Percentiles rank a stretch among this genome's conserved stretches.
phyloP scores from a whole-genome alignment of 2,329 filamentous ascomycete genomes.

The Nigrospora osmanthi region DNA sequence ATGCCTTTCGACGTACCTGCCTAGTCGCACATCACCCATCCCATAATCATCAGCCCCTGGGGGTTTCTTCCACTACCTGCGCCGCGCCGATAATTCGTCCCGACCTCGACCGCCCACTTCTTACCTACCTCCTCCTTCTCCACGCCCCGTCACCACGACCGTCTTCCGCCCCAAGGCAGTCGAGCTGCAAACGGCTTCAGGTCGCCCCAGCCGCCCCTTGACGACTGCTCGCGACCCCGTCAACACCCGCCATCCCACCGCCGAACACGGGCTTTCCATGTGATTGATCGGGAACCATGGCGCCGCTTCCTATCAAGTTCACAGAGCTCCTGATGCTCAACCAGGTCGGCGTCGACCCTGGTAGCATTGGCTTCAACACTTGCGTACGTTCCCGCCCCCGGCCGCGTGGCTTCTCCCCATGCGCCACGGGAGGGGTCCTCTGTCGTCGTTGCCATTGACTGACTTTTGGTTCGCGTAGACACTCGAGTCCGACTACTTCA shows the following conservation, averaged over 20 bases:
- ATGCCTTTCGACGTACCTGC: background rate
- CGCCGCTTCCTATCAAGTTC: conserved; percentile 84
- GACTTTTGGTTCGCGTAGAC: conserved; percentile 51
- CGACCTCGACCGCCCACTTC: too few relatives aligned
- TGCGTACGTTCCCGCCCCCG: conserved; percentile 52
- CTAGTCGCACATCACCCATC: too few relatives aligned
- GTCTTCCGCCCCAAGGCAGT: too few relatives aligned
- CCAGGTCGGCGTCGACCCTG: conserved; percentile 36
- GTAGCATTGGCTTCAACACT: conserved; percentile 73
- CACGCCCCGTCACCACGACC: too few relatives aligned
- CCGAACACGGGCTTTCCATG: conserved; percentile 12
- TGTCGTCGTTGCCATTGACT: conserved; percentile 11
- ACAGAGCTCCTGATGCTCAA: conserved; percentile 74
- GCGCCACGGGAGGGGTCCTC: too few relatives aligned
- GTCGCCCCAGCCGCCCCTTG: too few relatives aligned
- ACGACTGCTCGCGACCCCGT: too few relatives aligned
- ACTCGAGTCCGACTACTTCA: conserved; percentile 93
- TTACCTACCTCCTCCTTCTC: too few relatives aligned
- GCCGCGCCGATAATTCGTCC: too few relatives aligned
- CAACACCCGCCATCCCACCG: background rate
- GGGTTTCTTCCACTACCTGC: background rate
- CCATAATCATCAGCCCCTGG: conserved; percentile 2
- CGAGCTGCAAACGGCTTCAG: too few relatives aligned
- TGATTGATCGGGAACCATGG: conserved; percentile 35
- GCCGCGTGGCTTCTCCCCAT: background rate